Base-by-base conservation (phyloP, 805 yeast species). In the Wickerhamiella shivajii region DNA sequence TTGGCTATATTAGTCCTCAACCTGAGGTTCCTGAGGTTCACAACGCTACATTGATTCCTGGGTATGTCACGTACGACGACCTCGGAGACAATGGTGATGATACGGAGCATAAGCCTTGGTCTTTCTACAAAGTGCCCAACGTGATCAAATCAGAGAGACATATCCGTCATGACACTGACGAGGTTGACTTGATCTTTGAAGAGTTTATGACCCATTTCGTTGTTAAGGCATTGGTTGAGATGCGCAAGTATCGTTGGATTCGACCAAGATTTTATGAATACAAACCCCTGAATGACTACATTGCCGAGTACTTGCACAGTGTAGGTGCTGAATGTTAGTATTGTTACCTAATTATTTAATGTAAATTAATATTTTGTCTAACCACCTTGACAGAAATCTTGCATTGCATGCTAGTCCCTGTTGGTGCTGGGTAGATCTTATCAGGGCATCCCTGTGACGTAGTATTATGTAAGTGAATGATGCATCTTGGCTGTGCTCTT, bases 41-140 rank as follows among this genome's bases (percentile, higher is more conserved):
- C 29, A 31, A 31, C 23, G 14, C 28, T 6, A 31, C 34, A 5
- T 29, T 31, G 11, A 47, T 71, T 1, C 70, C 69, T 39, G 98
- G 98, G 0, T 79, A 78, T 44, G 74, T 72, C 0, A 90, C 98
- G 0, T 47, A 56, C 28, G 98, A 90, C 50, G 97, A 87, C 47
- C 64, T 66, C 44, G 98, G 96, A 0, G 55, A 61, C 41, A 72
- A 74, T 41, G 98, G 98, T 15, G 98, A 90, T 50, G 98, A 61
- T 60, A 65, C 83, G 24, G 44, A 71, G 39, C 85, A 78, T 57
- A 60, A 57, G 37, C 66, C 79, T 1, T 67, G 77, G 29, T 58
- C 59, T 0, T 59, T 64, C 38, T 75, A 66, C 51, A 66, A 63
- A 5, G 61, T 83, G 3, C 95, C 97, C 7, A 87, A 83, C 46